These are phyloP conservation scores for Cryptococcus sp. DNA, from an alignment of 1,284 basidiomycete genomes.

Conservation along the genomic window DNA sequence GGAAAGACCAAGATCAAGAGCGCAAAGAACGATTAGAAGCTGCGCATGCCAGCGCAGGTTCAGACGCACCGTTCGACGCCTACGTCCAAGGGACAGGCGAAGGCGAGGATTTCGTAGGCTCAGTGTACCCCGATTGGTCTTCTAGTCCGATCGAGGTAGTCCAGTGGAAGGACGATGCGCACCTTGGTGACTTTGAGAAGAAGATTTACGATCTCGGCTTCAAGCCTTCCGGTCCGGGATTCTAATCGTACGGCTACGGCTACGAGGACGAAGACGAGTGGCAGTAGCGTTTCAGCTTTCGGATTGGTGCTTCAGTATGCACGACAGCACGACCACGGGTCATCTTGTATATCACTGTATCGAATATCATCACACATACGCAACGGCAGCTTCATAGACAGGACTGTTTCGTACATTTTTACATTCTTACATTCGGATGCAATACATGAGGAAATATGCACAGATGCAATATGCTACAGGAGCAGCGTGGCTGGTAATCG, in stretches of 20 bases:
- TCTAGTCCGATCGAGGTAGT: constrained; percentile 47
- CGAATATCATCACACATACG: too few relatives aligned
- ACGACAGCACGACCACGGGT: too few relatives aligned
- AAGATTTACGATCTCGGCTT: constrained; percentile 49
- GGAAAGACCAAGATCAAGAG: constrained; percentile 27
- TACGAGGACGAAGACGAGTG: too few relatives aligned
- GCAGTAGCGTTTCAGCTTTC: too few relatives aligned
- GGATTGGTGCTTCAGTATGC: too few relatives aligned
- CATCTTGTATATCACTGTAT: too few relatives aligned
- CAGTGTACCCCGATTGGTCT: constrained; percentile 28
- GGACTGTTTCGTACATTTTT: too few relatives aligned
- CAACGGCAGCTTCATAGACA: too few relatives aligned
- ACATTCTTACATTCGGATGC: too few relatives aligned
- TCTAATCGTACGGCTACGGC: constrained; percentile 17
- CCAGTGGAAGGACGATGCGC: constrained; percentile 44
- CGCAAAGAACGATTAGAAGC: constrained; percentile 6
- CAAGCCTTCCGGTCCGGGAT: constrained; percentile 43
- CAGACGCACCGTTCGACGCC: neutral
- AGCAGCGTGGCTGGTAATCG: too few relatives aligned
- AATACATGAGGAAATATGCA: too few relatives aligned
- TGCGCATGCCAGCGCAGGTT: neutral
- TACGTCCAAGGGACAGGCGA: constrained; percentile 1
- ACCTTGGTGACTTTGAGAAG: constrained; percentile 46
- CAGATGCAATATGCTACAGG: too few relatives aligned
- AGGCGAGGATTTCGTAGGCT: constrained; percentile 14